Conservation (phyloP, 129 eudicot species). For the Lactuca sativa region DNA sequence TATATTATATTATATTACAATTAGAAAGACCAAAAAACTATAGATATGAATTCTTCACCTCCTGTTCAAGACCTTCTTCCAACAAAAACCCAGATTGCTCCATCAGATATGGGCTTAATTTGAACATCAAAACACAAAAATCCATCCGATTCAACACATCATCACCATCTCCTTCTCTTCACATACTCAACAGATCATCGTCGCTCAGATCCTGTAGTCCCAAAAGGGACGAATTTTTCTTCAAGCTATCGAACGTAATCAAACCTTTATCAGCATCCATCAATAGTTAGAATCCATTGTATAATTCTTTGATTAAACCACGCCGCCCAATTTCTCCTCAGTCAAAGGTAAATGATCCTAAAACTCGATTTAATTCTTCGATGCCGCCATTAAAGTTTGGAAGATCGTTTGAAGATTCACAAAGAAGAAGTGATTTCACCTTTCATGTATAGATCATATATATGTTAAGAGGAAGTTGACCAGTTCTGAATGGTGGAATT, state of each 20-base stretch:
- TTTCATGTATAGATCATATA: slow-evolving; percentile 1
- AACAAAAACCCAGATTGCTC: too few species aligned
- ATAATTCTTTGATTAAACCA: slow-evolving; percentile 67
- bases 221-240: slow-evolving; percentile 43
- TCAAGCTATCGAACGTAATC: slow-evolving; percentile 76
- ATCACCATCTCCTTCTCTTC: slow-evolving; percentile 79
- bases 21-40: neutral
- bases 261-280: slow-evolving; percentile 69
- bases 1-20: slow-evolving; percentile 6
- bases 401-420: neutral
- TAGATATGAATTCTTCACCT: slow-evolving; percentile 23
- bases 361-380: slow-evolving; percentile 42
- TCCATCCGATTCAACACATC: slow-evolving; percentile 79
- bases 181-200: slow-evolving; percentile 60
- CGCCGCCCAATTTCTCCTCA: slow-evolving; percentile 82
- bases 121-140: slow-evolving; percentile 85
- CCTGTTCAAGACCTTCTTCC: slow-evolving; percentile 59
- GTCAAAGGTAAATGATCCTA: too few species aligned
- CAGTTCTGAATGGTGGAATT: slow-evolving; percentile 16
- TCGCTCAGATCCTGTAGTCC: slow-evolving; percentile 66
- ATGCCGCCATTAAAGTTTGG: slow-evolving; percentile 32
- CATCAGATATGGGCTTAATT: slow-evolving; percentile 83
- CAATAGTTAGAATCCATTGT: slow-evolving; percentile 65
- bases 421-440: neutral
- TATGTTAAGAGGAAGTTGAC: slow-evolving; percentile 19